A percentile compares a stretch with the other conserved stretches of the same genome.
Evolutionary conservation across 768 basidiomycete genomes (phyloP).

Genomic region (Hygrophoropsis aurantiaca): DNA sequence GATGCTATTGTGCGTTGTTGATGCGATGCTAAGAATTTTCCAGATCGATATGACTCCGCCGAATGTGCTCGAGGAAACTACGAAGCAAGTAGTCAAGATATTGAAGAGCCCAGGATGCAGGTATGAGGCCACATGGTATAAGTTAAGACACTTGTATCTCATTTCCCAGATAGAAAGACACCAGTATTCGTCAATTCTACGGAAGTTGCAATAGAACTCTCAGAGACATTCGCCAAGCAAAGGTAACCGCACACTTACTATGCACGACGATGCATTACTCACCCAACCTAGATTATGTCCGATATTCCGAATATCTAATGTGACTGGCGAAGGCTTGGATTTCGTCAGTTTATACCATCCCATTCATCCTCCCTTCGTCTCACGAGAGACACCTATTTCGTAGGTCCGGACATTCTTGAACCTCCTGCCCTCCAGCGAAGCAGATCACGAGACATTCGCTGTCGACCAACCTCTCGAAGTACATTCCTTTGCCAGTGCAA

Average conservation of each 20-base stretch:
- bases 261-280: background rate
- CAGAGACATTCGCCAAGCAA: slow-evolving; percentile 72
- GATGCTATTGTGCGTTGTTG: slow-evolving; percentile 2
- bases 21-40: slow-evolving; percentile 3
- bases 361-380: slow-evolving; percentile 3
- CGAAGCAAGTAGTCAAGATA: slow-evolving; percentile 91
- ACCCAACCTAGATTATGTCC: slow-evolving; percentile 70
- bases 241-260: slow-evolving; percentile 41
- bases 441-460: slow-evolving; percentile 78
- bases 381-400: slow-evolving; percentile 8
- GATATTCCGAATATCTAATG: slow-evolving; percentile 90
- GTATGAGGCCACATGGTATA: too few relatives aligned
- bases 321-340: slow-evolving; percentile 90
- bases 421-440: slow-evolving; percentile 84
- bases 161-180: slow-evolving; percentile 54
- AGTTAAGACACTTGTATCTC: background rate
- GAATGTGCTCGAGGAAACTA: slow-evolving; percentile 87
- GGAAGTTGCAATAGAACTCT: slow-evolving; percentile 79
- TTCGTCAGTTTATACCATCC: slow-evolving; percentile 42
- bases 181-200: slow-evolving; percentile 83
- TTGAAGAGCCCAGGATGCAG: slow-evolving; percentile 91
- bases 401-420: slow-evolving; percentile 90
- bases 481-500: too few relatives aligned
- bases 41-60: slow-evolving; percentile 97
- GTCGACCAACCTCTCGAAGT: slow-evolving; percentile 81